A percentile compares a stretch with the other conserved stretches of the same genome.
Conservation (phyloP, 495 filamentous ascomycete genomes). For the Tuber microsphaerosporum region DNA sequence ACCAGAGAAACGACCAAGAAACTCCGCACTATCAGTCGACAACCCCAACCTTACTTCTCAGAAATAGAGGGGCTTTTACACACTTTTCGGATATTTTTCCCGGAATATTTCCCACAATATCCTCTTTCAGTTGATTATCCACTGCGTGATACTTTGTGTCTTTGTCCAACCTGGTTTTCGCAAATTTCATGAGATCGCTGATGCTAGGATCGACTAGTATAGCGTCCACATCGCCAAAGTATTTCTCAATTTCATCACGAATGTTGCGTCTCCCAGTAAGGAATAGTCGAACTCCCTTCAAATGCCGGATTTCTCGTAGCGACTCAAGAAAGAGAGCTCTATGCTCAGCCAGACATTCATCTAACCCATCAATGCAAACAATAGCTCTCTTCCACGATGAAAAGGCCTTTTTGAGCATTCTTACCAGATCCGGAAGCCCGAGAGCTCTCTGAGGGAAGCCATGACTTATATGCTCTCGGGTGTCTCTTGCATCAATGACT, state of each 20-base stretch:
- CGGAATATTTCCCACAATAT: neutral
- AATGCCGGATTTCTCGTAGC: neutral
- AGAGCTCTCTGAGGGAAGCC: neutral
- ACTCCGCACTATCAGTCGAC: neutral
- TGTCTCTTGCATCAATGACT: neutral
- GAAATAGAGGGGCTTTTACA: neutral
- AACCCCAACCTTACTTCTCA: neutral
- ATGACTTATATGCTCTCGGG: neutral
- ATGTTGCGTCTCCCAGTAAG: neutral
- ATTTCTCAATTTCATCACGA: neutral
- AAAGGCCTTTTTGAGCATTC: neutral
- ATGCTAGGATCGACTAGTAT: neutral
- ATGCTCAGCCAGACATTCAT: neutral
- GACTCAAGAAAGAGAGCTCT: neutral
- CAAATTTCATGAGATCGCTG: neutral
- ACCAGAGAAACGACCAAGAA: neutral
- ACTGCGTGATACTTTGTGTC: neutral
- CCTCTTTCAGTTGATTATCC: neutral
- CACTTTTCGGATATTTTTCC: neutral
- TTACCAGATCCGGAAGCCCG: neutral
- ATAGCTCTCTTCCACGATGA: neutral
- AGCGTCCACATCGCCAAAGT: neutral
- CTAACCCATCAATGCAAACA: neutral
- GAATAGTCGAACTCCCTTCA: neutral
- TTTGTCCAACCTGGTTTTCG: neutral